phyloP scores from a whole-genome alignment of 331 rosid species.

The Quercus lobata region DNA sequence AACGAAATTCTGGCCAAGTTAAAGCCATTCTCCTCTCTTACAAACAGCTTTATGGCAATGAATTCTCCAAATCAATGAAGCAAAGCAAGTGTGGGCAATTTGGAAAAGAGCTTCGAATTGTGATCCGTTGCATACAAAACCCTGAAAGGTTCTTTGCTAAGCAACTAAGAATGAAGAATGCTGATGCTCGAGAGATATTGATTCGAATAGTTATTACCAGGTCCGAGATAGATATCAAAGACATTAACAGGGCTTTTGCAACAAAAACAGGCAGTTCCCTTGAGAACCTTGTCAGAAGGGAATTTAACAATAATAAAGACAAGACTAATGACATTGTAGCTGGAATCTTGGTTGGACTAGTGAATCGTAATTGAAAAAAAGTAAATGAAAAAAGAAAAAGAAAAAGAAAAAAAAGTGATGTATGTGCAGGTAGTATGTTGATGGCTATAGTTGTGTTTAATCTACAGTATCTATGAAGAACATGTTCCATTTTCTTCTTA shows the following conservation, averaged over 20 bases:
- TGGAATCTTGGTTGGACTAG: not conserved
- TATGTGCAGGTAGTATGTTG: not conserved
- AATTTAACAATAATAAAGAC: slow-evolving; percentile 2
- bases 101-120: slow-evolving; percentile 13
- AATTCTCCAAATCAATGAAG: slow-evolving; percentile 8
- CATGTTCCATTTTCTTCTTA: not conserved
- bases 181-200: slow-evolving; percentile 7
- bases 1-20: slow-evolving; percentile 8
- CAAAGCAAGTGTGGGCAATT: slow-evolving; percentile 25
- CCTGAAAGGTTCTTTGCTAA: slow-evolving; percentile 20
- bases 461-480: not conserved
- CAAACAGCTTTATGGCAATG: slow-evolving; percentile 19
- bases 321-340: not conserved
- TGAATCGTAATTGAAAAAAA: not conserved
- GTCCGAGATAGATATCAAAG: slow-evolving; percentile 2
- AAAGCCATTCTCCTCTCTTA: slow-evolving; percentile 12
- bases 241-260: not conserved
- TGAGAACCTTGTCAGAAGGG: slow-evolving; percentile 12
- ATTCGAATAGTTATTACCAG: slow-evolving; percentile 9
- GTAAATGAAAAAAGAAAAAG: too few species aligned
- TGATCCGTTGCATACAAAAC: not conserved
- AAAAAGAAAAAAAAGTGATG: too few species aligned
- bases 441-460: not conserved
- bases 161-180: slow-evolving; percentile 16
- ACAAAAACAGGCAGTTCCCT: slow-evolving; percentile 13